Conservation (phyloP, 768 basidiomycete genomes). For the Lactifluus rugatus region DNA sequence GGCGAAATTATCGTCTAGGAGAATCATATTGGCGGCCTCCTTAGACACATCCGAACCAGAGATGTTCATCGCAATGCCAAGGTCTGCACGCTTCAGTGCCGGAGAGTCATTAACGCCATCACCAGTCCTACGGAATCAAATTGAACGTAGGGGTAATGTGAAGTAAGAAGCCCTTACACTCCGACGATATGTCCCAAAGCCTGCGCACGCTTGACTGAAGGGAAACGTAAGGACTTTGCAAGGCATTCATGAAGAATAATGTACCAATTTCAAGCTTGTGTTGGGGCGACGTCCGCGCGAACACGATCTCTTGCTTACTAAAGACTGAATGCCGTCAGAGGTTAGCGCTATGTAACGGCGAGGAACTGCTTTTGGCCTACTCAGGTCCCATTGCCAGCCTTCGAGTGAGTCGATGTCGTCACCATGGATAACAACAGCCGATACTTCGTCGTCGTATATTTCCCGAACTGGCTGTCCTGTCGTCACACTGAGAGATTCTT, state of each 20-base stretch:
- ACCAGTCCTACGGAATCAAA: constrained; percentile 38
- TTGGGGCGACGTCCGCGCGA: constrained; percentile 61
- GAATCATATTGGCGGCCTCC: constrained; percentile 67
- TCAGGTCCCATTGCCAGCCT: constrained; percentile 70
- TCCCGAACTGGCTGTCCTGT: constrained; percentile 46
- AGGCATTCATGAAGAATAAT: constrained; percentile 14
- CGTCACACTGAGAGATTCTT: constrained; percentile 47
- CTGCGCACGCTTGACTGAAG: constrained; percentile 59
- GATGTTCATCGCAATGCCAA: constrained; percentile 69
- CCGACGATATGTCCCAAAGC: constrained; percentile 64
- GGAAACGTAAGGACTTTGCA: neutral
- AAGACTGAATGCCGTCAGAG: constrained; percentile 38
- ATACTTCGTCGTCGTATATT: constrained; percentile 59
- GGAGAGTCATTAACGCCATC: constrained; percentile 69
- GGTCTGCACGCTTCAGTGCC: constrained; percentile 60
- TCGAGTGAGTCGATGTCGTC: constrained; percentile 57
- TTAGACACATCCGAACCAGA: constrained; percentile 68
- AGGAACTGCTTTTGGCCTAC: constrained; percentile 28
- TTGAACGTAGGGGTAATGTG: constrained; percentile 1
- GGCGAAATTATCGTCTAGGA: constrained; percentile 64
- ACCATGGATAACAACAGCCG: constrained; percentile 57
- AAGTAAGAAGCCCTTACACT: constrained; percentile 38
- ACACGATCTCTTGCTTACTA: constrained; percentile 58
- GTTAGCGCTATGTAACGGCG: neutral
- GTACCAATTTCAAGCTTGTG: constrained; percentile 65